These are phyloP conservation scores for Ceratobasidium sp. DNA, from an alignment of 1,284 basidiomycete species.

Conservation along the genomic window DNA sequence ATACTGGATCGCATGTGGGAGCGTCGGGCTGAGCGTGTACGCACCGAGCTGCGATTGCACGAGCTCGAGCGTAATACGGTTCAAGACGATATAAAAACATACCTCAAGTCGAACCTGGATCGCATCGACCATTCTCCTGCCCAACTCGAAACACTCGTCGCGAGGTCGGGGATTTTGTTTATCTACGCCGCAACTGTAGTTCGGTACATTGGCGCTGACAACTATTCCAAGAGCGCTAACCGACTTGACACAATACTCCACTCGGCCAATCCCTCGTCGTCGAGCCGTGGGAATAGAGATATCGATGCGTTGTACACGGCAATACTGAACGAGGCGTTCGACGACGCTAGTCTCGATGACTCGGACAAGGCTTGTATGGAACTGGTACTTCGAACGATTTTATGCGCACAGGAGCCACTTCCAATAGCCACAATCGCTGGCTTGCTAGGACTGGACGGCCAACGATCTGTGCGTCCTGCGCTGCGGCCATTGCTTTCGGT, in stretches of 20 bases:
- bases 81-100: conserved; percentile 34
- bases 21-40: background rate
- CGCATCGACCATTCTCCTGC: background rate
- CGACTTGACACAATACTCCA: background rate
- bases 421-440: background rate
- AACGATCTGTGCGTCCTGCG: background rate
- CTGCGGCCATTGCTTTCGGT: conserved; percentile 19
- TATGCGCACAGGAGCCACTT: conserved; percentile 18
- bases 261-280: background rate
- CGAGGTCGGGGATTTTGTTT: background rate
- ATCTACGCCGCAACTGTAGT: background rate
- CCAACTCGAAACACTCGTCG: background rate
- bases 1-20: background rate
- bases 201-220: background rate
- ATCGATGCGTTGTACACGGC: background rate
- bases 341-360: background rate
- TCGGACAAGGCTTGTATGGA: background rate
- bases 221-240: background rate
- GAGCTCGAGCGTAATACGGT: conserved; percentile 40
- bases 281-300: background rate
- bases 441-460: background rate
- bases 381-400: background rate
- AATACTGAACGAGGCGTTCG: background rate
- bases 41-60: conserved; percentile 12
- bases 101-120: background rate